Percentiles rank a stretch among this genome's conserved stretches.
Conservation (phyloP, 2,329 filamentous ascomycete species). For the Penicillium sp. region DNA sequence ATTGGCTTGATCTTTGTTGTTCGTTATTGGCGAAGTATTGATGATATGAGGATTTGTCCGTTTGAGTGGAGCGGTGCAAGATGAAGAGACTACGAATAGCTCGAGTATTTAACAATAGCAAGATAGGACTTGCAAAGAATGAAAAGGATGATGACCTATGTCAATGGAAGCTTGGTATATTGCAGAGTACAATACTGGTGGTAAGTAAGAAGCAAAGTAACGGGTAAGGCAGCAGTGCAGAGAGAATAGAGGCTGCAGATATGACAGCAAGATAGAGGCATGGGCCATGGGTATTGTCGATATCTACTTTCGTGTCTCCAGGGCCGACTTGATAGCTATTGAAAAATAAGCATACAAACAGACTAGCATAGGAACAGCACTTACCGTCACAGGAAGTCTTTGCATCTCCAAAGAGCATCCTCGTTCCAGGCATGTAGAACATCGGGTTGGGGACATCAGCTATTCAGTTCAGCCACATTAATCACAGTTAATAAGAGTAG, state of each 20-base stretch:
- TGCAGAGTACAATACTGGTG: not conserved
- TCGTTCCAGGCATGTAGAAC: constrained; percentile 85
- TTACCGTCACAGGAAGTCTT: constrained; percentile 73
- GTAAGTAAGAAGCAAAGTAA: not conserved
- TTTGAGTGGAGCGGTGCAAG: not conserved
- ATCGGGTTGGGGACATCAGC: constrained; percentile 89
- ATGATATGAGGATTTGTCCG: not conserved
- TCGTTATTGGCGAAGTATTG: not conserved
- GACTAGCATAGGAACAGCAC: constrained; percentile 27
- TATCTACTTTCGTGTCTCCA: constrained; percentile 30
- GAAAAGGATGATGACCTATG: not conserved
- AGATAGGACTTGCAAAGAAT: not conserved
- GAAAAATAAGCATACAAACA: not conserved
- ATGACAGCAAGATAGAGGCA: not conserved
- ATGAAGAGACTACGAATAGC: not conserved
- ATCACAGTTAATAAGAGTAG: not conserved
- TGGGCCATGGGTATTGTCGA: not conserved
- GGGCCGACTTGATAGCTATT: constrained; percentile 42
- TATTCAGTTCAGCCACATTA: constrained; percentile 28
- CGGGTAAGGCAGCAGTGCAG: not conserved
- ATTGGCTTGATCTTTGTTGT: not conserved
- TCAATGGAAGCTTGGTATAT: constrained; percentile 1
- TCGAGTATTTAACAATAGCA: not conserved
- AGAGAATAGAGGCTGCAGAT: not conserved
- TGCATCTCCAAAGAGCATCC: constrained; percentile 89